Conservation (phyloP, 805 yeast genomes). For the Starmerella kuoi region DNA sequence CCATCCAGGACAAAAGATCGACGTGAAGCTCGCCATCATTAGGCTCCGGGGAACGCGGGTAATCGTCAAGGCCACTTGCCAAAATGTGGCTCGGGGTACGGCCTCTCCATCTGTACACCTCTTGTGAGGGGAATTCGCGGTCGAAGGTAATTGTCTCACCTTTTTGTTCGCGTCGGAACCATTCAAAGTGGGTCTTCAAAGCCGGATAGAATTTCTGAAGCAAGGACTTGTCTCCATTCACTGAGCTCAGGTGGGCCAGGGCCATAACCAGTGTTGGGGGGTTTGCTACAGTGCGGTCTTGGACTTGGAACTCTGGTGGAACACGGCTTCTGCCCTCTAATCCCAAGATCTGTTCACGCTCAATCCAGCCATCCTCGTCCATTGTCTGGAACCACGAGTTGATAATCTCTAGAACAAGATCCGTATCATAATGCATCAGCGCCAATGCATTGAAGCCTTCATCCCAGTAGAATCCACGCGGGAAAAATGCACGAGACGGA, state of each 20-base stretch:
- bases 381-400: conserved; percentile 79
- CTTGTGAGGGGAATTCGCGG: conserved; percentile 41
- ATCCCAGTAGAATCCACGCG: conserved; percentile 97
- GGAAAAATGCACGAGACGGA: conserved; percentile 89
- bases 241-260: conserved; percentile 37
- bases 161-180: conserved; percentile 71
- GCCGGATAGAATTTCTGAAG: conserved; percentile 57
- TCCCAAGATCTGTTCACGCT: conserved; percentile 88
- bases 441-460: conserved; percentile 92
- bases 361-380: conserved; percentile 92
- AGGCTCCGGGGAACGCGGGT: conserved; percentile 72
- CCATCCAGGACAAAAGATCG: conserved; percentile 86
- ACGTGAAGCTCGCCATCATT: conserved; percentile 85
- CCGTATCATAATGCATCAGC: conserved; percentile 68
- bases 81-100: conserved; percentile 73
- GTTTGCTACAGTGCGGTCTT: conserved; percentile 80
- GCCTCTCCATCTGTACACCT: conserved; percentile 88
- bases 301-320: conserved; percentile 70
- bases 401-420: conserved; percentile 63
- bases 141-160: conserved; percentile 67
- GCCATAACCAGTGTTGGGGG: conserved; percentile 83
- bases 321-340: conserved; percentile 81
- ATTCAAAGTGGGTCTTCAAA: conserved; percentile 61
- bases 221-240: conserved; percentile 5
- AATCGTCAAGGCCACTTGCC: conserved; percentile 91